Conservation (phyloP, 179 eudicot species). For the Spinacia oleracea region DNA sequence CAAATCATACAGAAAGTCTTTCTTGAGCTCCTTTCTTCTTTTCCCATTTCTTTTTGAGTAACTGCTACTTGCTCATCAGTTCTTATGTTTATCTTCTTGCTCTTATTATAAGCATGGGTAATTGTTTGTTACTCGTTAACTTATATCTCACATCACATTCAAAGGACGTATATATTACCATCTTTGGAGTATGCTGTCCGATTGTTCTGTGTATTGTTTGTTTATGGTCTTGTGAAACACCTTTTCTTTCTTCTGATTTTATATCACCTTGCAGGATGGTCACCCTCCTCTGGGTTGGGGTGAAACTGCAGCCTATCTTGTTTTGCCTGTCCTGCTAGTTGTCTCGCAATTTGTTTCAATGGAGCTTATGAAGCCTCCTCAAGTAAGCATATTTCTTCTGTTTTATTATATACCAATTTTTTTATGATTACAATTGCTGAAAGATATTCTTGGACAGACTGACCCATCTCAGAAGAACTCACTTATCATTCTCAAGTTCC, state of each 20-base stretch:
- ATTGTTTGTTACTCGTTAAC: conserved; percentile 1
- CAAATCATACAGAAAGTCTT: background rate
- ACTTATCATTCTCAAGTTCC: conserved; percentile 89
- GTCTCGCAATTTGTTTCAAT: conserved; percentile 87
- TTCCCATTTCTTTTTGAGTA: background rate
- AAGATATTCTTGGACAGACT: conserved; percentile 50
- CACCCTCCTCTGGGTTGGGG: conserved; percentile 97
- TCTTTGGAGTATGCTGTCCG: background rate
- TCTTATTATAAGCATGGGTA: background rate
- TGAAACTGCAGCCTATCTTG: conserved; percentile 93
- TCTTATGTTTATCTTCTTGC: background rate
- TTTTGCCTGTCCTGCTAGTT: conserved; percentile 88
- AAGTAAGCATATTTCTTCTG: conserved; percentile 44
- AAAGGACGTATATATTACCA: background rate
- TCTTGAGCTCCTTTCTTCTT: background rate
- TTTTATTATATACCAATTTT: background rate
- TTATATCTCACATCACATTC: background rate
- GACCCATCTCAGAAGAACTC: conserved; percentile 97
- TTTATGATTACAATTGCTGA: conserved; percentile 14
- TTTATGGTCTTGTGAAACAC: conserved; percentile 7
- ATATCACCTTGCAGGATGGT: conserved; percentile 68
- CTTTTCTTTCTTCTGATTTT: conserved; percentile 4
- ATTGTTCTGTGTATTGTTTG: background rate
- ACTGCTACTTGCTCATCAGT: background rate
- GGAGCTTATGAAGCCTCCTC: conserved; percentile 99